Evolutionary conservation across 352 stramenopile species (phyloP).

Genomic region (Phytopythium chamaehyphon): DNA sequence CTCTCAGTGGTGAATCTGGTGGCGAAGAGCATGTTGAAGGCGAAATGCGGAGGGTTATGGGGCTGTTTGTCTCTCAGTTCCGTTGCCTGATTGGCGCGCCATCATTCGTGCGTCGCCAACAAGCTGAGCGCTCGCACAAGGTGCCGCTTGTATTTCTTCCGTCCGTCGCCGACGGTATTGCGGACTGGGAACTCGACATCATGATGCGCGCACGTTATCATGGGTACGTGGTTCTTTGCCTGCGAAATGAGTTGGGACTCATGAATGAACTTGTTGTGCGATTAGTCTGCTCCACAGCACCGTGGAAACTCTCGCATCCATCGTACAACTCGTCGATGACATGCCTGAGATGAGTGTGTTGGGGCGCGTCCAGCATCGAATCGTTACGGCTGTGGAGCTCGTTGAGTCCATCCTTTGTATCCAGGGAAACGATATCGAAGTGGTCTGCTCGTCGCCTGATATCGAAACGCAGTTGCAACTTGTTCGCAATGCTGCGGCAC

Average conservation of each 20-base stretch:
- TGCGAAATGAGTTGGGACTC: neutral
- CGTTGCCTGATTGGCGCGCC: conserved; percentile 57
- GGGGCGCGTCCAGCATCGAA: conserved; percentile 51
- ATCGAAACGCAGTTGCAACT: conserved; percentile 8
- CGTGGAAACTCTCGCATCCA: conserved; percentile 69
- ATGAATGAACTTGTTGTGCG: neutral
- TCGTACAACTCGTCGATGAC: conserved; percentile 57
- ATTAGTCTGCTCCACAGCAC: conserved; percentile 45
- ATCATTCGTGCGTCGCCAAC: conserved; percentile 42
- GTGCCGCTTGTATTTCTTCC: conserved; percentile 38
- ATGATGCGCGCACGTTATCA: conserved; percentile 42
- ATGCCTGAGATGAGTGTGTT: conserved; percentile 76
- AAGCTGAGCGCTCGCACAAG: conserved; percentile 10
- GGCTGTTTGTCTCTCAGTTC: conserved; percentile 61
- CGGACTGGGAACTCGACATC: conserved; percentile 72
- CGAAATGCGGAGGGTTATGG: conserved; percentile 57
- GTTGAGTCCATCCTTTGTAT: conserved; percentile 54
- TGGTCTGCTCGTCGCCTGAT: neutral
- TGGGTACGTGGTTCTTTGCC: conserved; percentile 17
- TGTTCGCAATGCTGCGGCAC: conserved; percentile 38
- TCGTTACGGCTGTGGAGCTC: conserved; percentile 39
- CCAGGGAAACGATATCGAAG: neutral
- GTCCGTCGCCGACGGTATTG: conserved; percentile 42
- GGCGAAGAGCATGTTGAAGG: conserved; percentile 4
- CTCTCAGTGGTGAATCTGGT: conserved; percentile 8